A percentile compares a stretch with the other conserved stretches of the same genome.
Evolutionary conservation across 176 grass and related monocot genomes (phyloP).

Genomic region (Chrysopogon serrulatus): DNA sequence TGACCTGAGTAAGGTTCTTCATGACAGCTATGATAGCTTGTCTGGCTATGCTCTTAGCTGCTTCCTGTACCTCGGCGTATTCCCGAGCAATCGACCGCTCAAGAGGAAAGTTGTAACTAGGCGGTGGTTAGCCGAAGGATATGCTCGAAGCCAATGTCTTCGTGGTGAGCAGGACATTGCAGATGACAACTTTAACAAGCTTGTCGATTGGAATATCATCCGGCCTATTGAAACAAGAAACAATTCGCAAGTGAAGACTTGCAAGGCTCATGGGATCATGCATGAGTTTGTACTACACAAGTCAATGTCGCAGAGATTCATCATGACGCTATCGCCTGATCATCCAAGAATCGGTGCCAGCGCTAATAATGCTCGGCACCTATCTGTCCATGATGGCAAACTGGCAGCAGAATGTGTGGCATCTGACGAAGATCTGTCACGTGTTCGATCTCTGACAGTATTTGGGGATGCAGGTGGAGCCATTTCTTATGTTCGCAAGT

Average conservation of each 20-base stretch:
- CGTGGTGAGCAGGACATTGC: slow-evolving; percentile 7
- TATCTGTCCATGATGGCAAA: slow-evolving; percentile 16
- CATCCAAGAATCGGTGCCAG: neutral
- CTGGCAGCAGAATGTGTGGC: neutral
- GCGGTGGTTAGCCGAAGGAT: slow-evolving; percentile 37
- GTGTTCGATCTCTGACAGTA: slow-evolving; percentile 25
- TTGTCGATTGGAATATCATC: slow-evolving; percentile 14
- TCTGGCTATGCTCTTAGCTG: neutral
- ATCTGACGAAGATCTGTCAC: slow-evolving; percentile 10
- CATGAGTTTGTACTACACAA: slow-evolving; percentile 28
- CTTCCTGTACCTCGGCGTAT: slow-evolving; percentile 28
- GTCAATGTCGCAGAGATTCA: slow-evolving; percentile 13
- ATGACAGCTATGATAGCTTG: slow-evolving; percentile 21
- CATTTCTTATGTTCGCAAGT: slow-evolving; percentile 3
- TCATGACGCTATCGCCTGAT: neutral
- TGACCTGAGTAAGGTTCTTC: slow-evolving; percentile 13
- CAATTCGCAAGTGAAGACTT: slow-evolving; percentile 24
- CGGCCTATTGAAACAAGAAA: neutral
- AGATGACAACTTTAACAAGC: slow-evolving; percentile 1
- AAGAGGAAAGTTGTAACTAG: slow-evolving; percentile 29
- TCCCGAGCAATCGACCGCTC: neutral
- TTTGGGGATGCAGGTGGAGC: slow-evolving; percentile 1
- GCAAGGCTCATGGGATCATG: slow-evolving; percentile 25
- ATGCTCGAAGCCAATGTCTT: neutral
- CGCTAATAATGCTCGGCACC: neutral